Evolutionary conservation across 2,329 filamentous ascomycete species (phyloP), one percentile per base, ranked within the genome.

Genomic region (Zarea fungicola): DNA sequence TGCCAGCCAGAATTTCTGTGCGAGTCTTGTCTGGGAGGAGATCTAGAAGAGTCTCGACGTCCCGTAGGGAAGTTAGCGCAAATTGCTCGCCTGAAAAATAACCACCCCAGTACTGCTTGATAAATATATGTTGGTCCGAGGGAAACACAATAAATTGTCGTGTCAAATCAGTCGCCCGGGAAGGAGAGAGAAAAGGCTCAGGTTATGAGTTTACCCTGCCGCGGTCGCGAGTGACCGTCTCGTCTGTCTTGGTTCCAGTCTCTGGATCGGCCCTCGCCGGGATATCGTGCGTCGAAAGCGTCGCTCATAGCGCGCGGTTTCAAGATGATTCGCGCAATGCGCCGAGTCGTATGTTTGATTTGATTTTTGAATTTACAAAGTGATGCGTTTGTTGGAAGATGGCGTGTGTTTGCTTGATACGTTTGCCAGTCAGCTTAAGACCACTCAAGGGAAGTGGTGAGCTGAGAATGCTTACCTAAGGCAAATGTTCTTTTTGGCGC

Each of bases 141-240:
- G 19, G 34, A 43, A 48, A 14, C 31, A 40, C 14, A 34, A 19
- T 19, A 18, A 23, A 45, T 23, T 18, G 11, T 6, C 22, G n/a
- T 43, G 21, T 41, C 14, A 29, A 29, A 29, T 8, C 28, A 29
- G 14, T 29, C 8, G 7, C 28, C 14, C 28, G 28, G 14, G 28
- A 29, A 29, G 28, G 28, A 36, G 42, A 31, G 19, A 26, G 56
- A 58, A 41, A 34, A 42, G 58, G 58, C 62, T 57, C 64, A 61
- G 64, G 64, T 59, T 61, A 55, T 63, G 62, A 62, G 62, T 71
- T 73, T 73, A 73, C 70, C 74, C 70, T 76, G 73, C 70, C 72
- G 68, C 68, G 69, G 67, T 65, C 65, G 71, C 60, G 68, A 64
- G 63, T 67, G 65, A 57, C 70, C 66, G 59, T 67, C 62, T 60